A percentile compares a stretch with the other conserved stretches of the same genome.
phyloP scores from a whole-genome alignment of 345 rosid genomes.

The sweet orange (Citrus sinensis) region DNA sequence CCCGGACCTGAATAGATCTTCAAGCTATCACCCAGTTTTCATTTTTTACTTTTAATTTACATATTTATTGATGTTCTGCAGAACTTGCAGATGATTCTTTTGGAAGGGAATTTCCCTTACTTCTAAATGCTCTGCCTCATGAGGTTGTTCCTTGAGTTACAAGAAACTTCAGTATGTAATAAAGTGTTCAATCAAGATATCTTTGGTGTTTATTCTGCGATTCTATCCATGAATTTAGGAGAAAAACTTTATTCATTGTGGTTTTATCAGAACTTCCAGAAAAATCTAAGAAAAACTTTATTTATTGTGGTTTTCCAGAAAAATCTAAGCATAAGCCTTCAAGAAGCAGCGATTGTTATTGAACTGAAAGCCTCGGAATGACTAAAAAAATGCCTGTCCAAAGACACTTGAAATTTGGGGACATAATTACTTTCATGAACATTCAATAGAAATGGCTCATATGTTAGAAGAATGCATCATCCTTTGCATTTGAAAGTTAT shows the following conservation, averaged over 20 bases:
- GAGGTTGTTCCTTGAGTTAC: conserved; percentile 24
- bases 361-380: no score
- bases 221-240: neutral
- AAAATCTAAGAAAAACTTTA: no score
- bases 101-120: conserved; percentile 10
- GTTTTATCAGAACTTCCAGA: no score
- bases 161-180: conserved; percentile 5
- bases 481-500: neutral
- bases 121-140: conserved; percentile 12
- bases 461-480: neutral
- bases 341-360: no score
- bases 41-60: neutral
- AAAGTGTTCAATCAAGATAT: conserved; percentile 7
- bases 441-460: neutral
- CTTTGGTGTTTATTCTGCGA: neutral
- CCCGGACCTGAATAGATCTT: neutral
- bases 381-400: neutral
- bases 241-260: no score
- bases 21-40: neutral
- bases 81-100: conserved; percentile 30
- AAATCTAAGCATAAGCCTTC: no score
- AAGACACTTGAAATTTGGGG: neutral
- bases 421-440: neutral
- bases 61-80: conserved; percentile 9
- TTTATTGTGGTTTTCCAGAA: no score